Conservation (phyloP, 2,329 filamentous ascomycete genomes). For the Colletotrichum magnum region DNA sequence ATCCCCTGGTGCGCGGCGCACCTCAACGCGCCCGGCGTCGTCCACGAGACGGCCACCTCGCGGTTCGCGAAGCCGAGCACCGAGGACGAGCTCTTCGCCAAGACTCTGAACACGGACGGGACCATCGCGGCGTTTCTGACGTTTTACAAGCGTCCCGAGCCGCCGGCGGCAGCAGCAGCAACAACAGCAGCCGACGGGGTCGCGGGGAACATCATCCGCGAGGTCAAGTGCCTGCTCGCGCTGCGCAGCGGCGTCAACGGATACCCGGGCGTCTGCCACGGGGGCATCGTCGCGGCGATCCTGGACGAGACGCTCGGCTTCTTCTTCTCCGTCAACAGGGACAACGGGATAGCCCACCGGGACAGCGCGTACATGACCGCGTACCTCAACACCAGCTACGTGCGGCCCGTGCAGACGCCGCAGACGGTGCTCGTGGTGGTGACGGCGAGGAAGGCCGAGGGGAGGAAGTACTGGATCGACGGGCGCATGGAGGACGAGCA, state of each 20-base stretch:
- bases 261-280: constrained; percentile 51
- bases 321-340: constrained; percentile 54
- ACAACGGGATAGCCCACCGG: constrained; percentile 46
- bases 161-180: not conserved
- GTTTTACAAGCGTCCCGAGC: constrained; percentile 47
- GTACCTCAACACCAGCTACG: constrained; percentile 52
- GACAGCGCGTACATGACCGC: constrained; percentile 51
- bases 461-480: constrained; percentile 52
- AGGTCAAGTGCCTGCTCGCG: constrained; percentile 50
- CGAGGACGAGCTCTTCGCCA: constrained; percentile 52
- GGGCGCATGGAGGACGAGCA: constrained; percentile 50
- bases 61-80: constrained; percentile 48
- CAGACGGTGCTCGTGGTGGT: constrained; percentile 50
- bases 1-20: constrained; percentile 55
- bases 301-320: constrained; percentile 55
- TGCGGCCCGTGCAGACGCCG: constrained; percentile 50
- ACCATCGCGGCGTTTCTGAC: constrained; percentile 52
- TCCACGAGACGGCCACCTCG: constrained; percentile 51
- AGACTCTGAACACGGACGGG: constrained; percentile 48
- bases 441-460: constrained; percentile 49
- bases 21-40: constrained; percentile 46
- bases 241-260: constrained; percentile 53
- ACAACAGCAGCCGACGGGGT: not conserved
- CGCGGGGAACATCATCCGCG: constrained; percentile 43
- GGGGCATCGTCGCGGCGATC: constrained; percentile 54